These are phyloP conservation scores for Fusarium paranaense DNA, from an alignment of 2,329 filamentous ascomycete genomes.

Conservation along the genomic window DNA sequence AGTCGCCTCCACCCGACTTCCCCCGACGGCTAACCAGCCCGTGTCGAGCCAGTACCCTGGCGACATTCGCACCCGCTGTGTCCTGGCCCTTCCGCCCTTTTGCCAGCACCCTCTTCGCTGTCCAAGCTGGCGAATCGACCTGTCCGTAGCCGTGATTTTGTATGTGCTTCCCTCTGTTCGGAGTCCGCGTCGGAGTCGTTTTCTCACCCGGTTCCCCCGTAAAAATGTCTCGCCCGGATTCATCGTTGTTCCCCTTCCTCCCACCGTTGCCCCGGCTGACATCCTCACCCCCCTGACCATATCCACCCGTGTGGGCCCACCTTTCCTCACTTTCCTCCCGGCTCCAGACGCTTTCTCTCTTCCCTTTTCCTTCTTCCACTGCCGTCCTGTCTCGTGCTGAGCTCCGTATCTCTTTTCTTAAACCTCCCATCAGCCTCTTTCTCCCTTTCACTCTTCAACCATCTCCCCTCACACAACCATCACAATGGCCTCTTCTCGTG, in stretches of 20 bases:
- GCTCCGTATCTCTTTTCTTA: conserved; percentile 51
- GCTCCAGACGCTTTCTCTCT: conserved; percentile 54
- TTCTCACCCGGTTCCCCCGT: conserved; percentile 38
- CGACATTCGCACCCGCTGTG: conserved; percentile 45
- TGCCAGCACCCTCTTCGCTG: conserved; percentile 18
- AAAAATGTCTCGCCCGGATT: conserved; percentile 48
- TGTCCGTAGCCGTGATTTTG: conserved; percentile 5
- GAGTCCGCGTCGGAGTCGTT: conserved; percentile 18
- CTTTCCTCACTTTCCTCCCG: conserved; percentile 51
- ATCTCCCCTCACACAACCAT: conserved; percentile 61
- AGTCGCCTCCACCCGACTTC: conserved; percentile 51
- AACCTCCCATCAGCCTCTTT: conserved; percentile 48
- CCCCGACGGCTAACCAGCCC: conserved; percentile 47
- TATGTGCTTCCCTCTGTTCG: conserved; percentile 2
- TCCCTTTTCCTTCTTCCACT: conserved; percentile 55
- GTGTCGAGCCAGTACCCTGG: conserved; percentile 40
- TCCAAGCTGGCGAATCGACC: neutral
- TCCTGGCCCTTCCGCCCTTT: conserved; percentile 23
- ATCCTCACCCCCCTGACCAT: conserved; percentile 47
- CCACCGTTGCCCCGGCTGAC: conserved; percentile 52
- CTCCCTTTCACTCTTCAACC: conserved; percentile 44
- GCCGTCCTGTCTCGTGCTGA: conserved; percentile 50
- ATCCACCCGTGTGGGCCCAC: conserved; percentile 51
- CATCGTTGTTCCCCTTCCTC: conserved; percentile 42
- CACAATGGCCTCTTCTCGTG: conserved; percentile 85